phyloP scores from a whole-genome alignment of 1,139 yeast species.

The Debaryomyces singareniensis region DNA sequence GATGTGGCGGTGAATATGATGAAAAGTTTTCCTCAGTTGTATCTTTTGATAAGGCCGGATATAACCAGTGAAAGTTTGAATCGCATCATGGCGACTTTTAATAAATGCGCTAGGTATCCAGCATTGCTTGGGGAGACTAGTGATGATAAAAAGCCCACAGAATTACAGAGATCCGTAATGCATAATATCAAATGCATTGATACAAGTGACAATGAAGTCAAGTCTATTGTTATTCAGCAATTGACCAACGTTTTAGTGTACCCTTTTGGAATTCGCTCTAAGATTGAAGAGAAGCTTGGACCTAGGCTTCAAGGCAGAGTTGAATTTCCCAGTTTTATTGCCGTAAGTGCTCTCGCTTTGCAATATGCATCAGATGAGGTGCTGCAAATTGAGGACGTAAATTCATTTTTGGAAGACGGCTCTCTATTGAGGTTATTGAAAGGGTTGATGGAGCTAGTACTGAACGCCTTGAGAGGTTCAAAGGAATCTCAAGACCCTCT shows the following conservation, averaged over 20 bases:
- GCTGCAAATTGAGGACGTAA: constrained; percentile 19
- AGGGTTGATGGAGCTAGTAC: constrained; percentile 20
- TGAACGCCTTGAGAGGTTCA: constrained; percentile 30
- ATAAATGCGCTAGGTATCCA: constrained; percentile 63
- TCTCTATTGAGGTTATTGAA: constrained; percentile 27
- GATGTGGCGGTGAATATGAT: constrained; percentile 49
- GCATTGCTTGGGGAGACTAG: constrained; percentile 42
- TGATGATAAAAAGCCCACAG: constrained; percentile 47
- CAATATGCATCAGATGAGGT: constrained; percentile 34
- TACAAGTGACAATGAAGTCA: constrained; percentile 24
- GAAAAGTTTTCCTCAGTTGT: constrained; percentile 43
- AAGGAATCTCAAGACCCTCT: constrained; percentile 18
- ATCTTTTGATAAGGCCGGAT: constrained; percentile 23
- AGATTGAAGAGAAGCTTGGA: constrained; percentile 37
- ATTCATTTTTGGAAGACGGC: constrained; percentile 37
- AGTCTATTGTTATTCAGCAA: constrained; percentile 45
- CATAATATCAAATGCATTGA: constrained; percentile 34
- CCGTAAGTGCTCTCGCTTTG: constrained; percentile 51
- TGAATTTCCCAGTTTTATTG: constrained; percentile 62
- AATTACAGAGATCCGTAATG: constrained; percentile 48
- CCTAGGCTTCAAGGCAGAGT: constrained; percentile 22
- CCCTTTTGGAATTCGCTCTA: constrained; percentile 54
- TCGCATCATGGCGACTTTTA: constrained; percentile 41
- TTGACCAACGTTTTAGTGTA: constrained; percentile 45
- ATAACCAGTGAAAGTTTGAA: constrained; percentile 30